Evolutionary conservation across 768 basidiomycete genomes (phyloP).

Genomic region (Phanerochaete carnosa): DNA sequence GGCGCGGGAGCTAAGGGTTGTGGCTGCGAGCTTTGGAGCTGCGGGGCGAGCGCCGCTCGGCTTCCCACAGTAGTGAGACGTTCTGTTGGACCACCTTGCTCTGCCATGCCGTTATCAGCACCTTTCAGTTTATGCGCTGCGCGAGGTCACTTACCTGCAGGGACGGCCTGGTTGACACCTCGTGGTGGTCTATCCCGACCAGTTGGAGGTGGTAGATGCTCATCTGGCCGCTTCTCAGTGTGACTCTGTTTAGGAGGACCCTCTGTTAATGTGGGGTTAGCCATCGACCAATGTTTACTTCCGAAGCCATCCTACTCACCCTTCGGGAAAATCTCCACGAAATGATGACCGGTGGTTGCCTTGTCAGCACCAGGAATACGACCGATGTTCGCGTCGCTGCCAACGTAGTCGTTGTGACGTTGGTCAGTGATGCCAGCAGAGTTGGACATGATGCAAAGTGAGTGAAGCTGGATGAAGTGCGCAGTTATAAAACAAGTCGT

Average conservation of each 20-base stretch:
- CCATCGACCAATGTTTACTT: not conserved
- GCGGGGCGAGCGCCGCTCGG: constrained; percentile 4
- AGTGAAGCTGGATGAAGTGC: not conserved
- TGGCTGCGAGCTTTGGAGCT: not conserved
- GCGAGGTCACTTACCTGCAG: not conserved
- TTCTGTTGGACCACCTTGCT: constrained; percentile 1
- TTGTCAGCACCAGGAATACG: constrained; percentile 25
- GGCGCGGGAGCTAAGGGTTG: constrained; percentile 12
- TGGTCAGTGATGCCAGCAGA: constrained; percentile 14
- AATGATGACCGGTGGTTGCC: constrained; percentile 24
- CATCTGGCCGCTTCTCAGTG: constrained; percentile 14
- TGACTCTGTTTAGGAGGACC: not conserved
- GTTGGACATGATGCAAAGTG: not conserved
- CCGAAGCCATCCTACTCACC: constrained; percentile 8
- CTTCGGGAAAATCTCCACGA: constrained; percentile 21
- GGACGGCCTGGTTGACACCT: constrained; percentile 9
- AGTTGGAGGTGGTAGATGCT: constrained; percentile 22
- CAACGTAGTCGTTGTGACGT: constrained; percentile 29
- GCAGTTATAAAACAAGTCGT: not conserved
- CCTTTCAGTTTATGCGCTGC: too few species aligned
- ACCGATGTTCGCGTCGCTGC: constrained; percentile 18
- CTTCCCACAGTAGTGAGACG: not conserved
- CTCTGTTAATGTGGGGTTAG: not conserved
- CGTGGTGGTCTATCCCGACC: constrained; percentile 20
- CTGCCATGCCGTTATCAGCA: not conserved